Evolutionary conservation across 2,329 filamentous ascomycete species (phyloP).

Genomic region (Bertia moriformis): DNA sequence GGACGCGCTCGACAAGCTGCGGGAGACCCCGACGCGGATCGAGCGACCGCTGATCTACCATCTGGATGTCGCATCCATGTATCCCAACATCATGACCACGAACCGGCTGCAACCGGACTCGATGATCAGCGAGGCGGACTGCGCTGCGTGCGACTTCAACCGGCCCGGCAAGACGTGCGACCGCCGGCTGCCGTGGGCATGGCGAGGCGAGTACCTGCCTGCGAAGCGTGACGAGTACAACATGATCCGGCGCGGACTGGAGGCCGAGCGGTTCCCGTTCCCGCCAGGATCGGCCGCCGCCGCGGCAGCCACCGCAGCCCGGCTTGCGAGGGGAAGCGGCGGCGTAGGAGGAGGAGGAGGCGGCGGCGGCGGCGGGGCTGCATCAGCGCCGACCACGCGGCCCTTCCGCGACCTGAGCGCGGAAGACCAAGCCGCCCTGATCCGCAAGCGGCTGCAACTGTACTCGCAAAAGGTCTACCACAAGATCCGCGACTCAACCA

Average conservation of each 20-base stretch:
- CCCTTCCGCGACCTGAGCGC: constrained; percentile 67
- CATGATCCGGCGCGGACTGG: constrained; percentile 85
- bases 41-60: constrained; percentile 92
- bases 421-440: constrained; percentile 68
- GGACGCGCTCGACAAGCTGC: constrained; percentile 56
- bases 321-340: no score
- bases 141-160: constrained; percentile 96
- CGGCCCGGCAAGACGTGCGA: constrained; percentile 94
- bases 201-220: constrained; percentile 93
- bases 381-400: no score
- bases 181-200: constrained; percentile 84
- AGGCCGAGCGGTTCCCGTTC: constrained; percentile 80
- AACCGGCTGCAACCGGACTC: constrained; percentile 94
- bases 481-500: constrained; percentile 92
- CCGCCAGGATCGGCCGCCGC: no score
- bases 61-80: constrained; percentile 97
- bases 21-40: constrained; percentile 66
- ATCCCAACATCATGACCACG: constrained; percentile 99
- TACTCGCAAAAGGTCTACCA: constrained; percentile 99
- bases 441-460: constrained; percentile 76
- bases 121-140: constrained; percentile 92
- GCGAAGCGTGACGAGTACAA: constrained; percentile 97
- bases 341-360: no score
- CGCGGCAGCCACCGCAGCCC: no score
- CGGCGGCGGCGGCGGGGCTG: no score